These are phyloP conservation scores for Daldinia grandis DNA, from an alignment of 495 filamentous ascomycete genomes.

Conservation along the genomic window DNA sequence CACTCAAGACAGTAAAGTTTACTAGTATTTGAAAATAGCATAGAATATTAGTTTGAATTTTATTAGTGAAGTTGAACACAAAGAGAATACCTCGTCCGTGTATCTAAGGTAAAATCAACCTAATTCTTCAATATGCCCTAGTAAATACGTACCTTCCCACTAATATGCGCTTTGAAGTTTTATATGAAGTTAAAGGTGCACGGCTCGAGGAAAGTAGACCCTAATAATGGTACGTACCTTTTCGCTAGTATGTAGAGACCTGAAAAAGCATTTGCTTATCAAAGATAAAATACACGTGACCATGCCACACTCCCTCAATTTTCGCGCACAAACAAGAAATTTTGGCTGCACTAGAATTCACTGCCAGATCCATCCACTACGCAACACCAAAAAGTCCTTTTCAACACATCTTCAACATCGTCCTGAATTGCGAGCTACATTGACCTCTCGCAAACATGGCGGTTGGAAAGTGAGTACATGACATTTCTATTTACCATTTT, in stretches of 20 bases:
- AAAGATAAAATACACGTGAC: conserved; percentile 31
- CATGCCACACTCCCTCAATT: conserved; percentile 23
- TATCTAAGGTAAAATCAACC: no score
- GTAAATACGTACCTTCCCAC: not conserved
- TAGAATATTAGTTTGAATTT: not conserved
- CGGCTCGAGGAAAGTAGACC: not conserved
- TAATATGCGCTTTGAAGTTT: not conserved
- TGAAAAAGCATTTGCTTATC: conserved; percentile 13
- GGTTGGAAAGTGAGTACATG: conserved; percentile 83
- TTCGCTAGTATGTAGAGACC: conserved; percentile 5
- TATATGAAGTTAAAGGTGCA: not conserved
- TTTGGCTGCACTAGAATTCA: conserved; percentile 48
- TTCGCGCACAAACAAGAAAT: conserved; percentile 48
- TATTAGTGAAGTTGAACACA: not conserved
- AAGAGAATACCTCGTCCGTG: not conserved
- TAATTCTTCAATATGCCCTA: not conserved
- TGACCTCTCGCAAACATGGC: conserved; percentile 77
- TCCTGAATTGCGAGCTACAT: conserved; percentile 45
- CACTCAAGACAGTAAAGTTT: not conserved
- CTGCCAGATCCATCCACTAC: conserved; percentile 41
- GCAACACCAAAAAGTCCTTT: conserved; percentile 42
- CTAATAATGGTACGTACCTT: not conserved
- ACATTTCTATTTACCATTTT: conserved; percentile 17
- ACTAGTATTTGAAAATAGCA: not conserved
- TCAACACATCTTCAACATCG: conserved; percentile 42